Evolutionary conservation across 2,329 filamentous ascomycete species (phyloP).

Genomic region (Coniochaeta sp.): DNA sequence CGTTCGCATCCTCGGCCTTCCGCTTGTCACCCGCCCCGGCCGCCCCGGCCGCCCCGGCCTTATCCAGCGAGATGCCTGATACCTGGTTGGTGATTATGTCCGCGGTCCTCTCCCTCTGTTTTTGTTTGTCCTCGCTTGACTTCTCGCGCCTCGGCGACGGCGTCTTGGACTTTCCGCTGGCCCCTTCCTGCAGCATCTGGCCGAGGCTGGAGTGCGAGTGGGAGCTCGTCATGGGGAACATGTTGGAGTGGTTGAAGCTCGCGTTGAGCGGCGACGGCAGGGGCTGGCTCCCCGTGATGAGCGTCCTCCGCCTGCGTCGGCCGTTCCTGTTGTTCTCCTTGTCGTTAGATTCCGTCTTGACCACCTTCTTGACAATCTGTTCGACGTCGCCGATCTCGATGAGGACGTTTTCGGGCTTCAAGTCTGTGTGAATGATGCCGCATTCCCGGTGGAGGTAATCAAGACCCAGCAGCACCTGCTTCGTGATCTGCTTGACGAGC

Average conservation of each 20-base stretch:
- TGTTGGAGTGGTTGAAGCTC: slow-evolving; percentile 74
- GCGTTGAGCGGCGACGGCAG: slow-evolving; percentile 91
- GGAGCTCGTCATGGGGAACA: slow-evolving; percentile 56
- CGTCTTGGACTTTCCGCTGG: slow-evolving; percentile 29
- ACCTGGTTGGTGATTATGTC: slow-evolving; percentile 89
- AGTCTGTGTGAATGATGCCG: slow-evolving; percentile 95
- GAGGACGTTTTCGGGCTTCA: slow-evolving; percentile 96
- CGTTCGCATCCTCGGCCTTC: slow-evolving; percentile 47
- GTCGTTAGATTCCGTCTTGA: slow-evolving; percentile 67
- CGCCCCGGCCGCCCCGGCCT: slow-evolving; percentile 28
- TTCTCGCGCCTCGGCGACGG: slow-evolving; percentile 35
- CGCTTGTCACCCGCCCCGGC: slow-evolving; percentile 49
- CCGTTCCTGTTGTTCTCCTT: slow-evolving; percentile 93
- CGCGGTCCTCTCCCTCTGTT: slow-evolving; percentile 84
- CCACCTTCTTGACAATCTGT: slow-evolving; percentile 93
- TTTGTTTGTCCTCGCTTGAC: slow-evolving; percentile 55
- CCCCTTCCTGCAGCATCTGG: slow-evolving; percentile 69
- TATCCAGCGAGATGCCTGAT: slow-evolving; percentile 89
- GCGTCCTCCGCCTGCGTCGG: slow-evolving; percentile 76
- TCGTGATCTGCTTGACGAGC: slow-evolving; percentile 96
- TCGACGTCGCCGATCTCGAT: slow-evolving; percentile 99
- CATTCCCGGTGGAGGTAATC: slow-evolving; percentile 97
- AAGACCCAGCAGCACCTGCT: slow-evolving; percentile 89
- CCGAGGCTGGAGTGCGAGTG: slow-evolving; percentile 72
- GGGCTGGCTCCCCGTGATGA: slow-evolving; percentile 96